Percentiles rank a stretch among this genome's conserved stretches.
Evolutionary conservation across 768 basidiomycete genomes (phyloP).

Genomic region (Rubroboletus satanas): DNA sequence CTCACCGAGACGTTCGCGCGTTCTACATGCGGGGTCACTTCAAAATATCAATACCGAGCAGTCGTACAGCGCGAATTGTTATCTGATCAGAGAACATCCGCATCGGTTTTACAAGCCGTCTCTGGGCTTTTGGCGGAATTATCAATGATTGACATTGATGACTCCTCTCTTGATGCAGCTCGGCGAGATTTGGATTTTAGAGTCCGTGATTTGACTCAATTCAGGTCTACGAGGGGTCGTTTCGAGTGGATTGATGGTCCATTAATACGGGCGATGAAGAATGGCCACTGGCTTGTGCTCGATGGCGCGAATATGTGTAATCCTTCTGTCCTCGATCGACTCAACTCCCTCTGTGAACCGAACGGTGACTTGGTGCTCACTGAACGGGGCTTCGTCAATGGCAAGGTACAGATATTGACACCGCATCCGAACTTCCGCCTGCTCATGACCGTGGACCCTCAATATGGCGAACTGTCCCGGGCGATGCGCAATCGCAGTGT

Average conservation of each 20-base stretch:
- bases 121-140: slow-evolving; percentile 30
- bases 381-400: slow-evolving; percentile 83
- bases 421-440: slow-evolving; percentile 90
- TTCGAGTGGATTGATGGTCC: slow-evolving; percentile 98
- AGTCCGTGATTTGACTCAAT: slow-evolving; percentile 21
- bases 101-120: slow-evolving; percentile 25
- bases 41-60: slow-evolving; percentile 12
- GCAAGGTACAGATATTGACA: slow-evolving; percentile 63
- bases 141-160: slow-evolving; percentile 9
- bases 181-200: slow-evolving; percentile 16
- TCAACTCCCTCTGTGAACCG: slow-evolving; percentile 93
- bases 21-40: slow-evolving; percentile 23
- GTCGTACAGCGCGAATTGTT: slow-evolving; percentile 16
- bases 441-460: slow-evolving; percentile 91
- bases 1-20: slow-evolving; percentile 40
- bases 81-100: slow-evolving; percentile 12
- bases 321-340: slow-evolving; percentile 90
- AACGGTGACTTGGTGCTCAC: slow-evolving; percentile 80
- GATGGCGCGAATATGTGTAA: slow-evolving; percentile 94
- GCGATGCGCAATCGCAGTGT: slow-evolving; percentile 98
- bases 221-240: slow-evolving; percentile 40
- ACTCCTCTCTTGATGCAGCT: slow-evolving; percentile 10
- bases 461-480: slow-evolving; percentile 88
- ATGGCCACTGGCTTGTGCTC: slow-evolving; percentile 85
- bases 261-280: slow-evolving; percentile 77